Conservation (phyloP, 1,284 basidiomycete species). For the Cutaneotrichosporon mucoides region DNA sequence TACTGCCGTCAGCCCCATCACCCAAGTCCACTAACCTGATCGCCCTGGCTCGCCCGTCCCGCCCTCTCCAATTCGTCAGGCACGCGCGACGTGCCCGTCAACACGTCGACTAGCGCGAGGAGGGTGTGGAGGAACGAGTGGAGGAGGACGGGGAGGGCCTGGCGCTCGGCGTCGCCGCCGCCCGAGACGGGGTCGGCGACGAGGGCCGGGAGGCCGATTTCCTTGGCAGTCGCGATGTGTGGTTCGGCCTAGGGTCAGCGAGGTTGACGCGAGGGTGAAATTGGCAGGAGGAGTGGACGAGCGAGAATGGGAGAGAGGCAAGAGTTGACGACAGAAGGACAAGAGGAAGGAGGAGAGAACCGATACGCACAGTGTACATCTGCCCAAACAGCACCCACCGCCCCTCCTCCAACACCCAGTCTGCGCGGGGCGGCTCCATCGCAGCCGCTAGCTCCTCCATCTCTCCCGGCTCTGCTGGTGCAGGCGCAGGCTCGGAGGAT, state of each 20-base stretch:
- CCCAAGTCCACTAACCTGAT: no score
- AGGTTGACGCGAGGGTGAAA: not conserved
- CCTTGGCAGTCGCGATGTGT: slow-evolving; percentile 29
- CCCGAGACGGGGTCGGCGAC: slow-evolving; percentile 19
- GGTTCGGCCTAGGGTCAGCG: slow-evolving; percentile 27
- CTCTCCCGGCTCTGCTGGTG: slow-evolving; percentile 18
- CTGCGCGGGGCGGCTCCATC: slow-evolving; percentile 29
- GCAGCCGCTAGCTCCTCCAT: slow-evolving; percentile 16
- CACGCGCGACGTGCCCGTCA: slow-evolving; percentile 37
- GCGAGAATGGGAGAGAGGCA: not conserved
- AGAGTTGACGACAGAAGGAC: not conserved
- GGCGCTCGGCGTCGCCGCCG: slow-evolving; percentile 18
- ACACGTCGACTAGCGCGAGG: slow-evolving; percentile 35
- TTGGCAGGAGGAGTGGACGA: no score
- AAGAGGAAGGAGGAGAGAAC: no score
- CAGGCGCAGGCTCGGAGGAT: no score
- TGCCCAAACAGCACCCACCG: slow-evolving; percentile 44
- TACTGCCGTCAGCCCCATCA: slow-evolving; percentile 36
- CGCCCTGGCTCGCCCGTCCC: slow-evolving; percentile 40
- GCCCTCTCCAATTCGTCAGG: slow-evolving; percentile 35
- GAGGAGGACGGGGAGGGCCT: slow-evolving; percentile 30
- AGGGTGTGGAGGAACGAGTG: slow-evolving; percentile 45
- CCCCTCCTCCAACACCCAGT: slow-evolving; percentile 43
- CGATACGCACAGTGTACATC: slow-evolving; percentile 32
- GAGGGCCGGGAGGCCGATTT: slow-evolving; percentile 33